Evolutionary conservation across 108 stramenopile species (phyloP), one percentile per base, ranked within the genome.

Genomic region (Conticribra weissflogii): DNA sequence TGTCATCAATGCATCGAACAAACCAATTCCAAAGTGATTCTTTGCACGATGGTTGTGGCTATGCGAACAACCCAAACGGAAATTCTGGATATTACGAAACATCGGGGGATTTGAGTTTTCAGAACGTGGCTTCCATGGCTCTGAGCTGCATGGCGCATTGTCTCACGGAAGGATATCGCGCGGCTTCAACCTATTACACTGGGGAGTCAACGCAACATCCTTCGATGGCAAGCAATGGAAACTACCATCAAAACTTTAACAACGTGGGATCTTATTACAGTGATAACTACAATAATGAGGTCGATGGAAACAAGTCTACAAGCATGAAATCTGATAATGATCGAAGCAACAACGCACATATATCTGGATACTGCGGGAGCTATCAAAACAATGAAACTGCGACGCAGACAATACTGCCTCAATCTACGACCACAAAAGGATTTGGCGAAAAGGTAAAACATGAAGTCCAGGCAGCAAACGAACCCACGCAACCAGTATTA

Each of bases 81-180:
- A 41, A 55, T 56, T 5, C 5, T 41, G 8, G 12, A 41, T 41
- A 12, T 41, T 5, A 41, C 36, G n/a, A n/a, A n/a, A 41, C 36
- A 5, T 41, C 36, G 18, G 62, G 49, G 18, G 25, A 19, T 27
- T 63, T 72, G 62, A 63, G 54, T 30, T 32, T 72, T 9, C 57
- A 41, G 1, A 44, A 72, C n/a, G 31, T 72, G 4, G 71, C 62
- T n/a, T 63, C 71, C 28, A 45, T 72, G 71, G 54, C 71, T 23
- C 63, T 72, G 9, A 56, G 33, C 49, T 72, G 71, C 34, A 57
- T 72, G 19, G 54, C 62, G 3, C 61, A 72, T 33, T 72, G 71
- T 57, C 31, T 72, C 23, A 72, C 71, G 28, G 71, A 72, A 31
- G 71, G 71, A 47, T 72, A 72, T 57, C 71, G 71, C 21, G 71